Conservation (phyloP, 805 yeast species). For the Saturnispora halmiae region DNA sequence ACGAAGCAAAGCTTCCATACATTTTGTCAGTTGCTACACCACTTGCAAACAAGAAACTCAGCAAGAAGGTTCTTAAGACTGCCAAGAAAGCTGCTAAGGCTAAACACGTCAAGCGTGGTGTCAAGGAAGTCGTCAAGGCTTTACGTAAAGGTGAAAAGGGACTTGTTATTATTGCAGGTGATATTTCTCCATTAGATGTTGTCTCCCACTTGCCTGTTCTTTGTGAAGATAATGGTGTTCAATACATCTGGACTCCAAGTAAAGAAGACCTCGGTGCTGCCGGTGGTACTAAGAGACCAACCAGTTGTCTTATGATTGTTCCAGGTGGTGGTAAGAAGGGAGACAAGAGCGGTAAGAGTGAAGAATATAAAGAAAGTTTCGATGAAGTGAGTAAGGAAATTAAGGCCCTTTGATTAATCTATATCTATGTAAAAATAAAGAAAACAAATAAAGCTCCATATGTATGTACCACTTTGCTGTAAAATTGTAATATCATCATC, state of each 20-base stretch:
- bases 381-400: slow-evolving; percentile 95
- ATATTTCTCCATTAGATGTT: slow-evolving; percentile 94
- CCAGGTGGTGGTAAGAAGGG: slow-evolving; percentile 83
- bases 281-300: slow-evolving; percentile 98
- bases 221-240: slow-evolving; percentile 90
- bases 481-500: no score
- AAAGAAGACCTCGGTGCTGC: slow-evolving; percentile 98
- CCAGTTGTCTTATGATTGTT: slow-evolving; percentile 93
- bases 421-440: no score
- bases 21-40: slow-evolving; percentile 89
- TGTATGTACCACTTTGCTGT: no score
- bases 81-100: slow-evolving; percentile 97
- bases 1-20: slow-evolving; percentile 86
- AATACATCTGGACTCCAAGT: slow-evolving; percentile 89
- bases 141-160: slow-evolving; percentile 98
- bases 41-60: slow-evolving; percentile 88
- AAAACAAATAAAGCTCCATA: not conserved
- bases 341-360: slow-evolving; percentile 58
- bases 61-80: slow-evolving; percentile 90
- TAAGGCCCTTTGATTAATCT: slow-evolving; percentile 30
- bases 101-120: slow-evolving; percentile 97
- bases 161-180: slow-evolving; percentile 92
- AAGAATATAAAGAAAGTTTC: slow-evolving; percentile 83
- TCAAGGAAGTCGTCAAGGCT: slow-evolving; percentile 96
- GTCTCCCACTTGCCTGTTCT: slow-evolving; percentile 95